These are phyloP conservation scores for Tephrocybe sp. DNA, from an alignment of 768 basidiomycete species.

Conservation along the genomic window DNA sequence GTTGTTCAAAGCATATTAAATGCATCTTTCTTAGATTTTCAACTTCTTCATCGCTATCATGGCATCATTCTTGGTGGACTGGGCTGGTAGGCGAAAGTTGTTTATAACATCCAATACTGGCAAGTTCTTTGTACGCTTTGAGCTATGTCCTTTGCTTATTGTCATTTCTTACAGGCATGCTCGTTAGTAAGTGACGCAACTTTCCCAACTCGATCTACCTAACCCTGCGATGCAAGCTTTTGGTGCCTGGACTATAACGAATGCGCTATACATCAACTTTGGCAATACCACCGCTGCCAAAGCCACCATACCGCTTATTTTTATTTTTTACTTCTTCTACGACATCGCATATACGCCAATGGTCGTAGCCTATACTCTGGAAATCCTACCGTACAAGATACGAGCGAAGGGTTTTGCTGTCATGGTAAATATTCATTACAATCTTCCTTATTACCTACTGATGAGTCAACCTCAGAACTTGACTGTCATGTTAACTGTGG, in stretches of 20 bases:
- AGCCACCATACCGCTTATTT: constrained; percentile 67
- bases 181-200: constrained; percentile 40
- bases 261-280: constrained; percentile 42
- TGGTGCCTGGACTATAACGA: constrained; percentile 54
- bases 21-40: constrained; percentile 42
- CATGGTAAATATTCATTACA: constrained; percentile 46
- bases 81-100: constrained; percentile 64
- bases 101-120: constrained; percentile 67
- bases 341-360: constrained; percentile 81
- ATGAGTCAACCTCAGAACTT: constrained; percentile 47
- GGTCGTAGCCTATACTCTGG: constrained; percentile 60
- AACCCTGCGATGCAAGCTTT: constrained; percentile 39
- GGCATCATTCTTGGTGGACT: constrained; percentile 66
- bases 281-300: constrained; percentile 41
- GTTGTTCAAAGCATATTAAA: not conserved
- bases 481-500: constrained; percentile 60
- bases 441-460: not conserved
- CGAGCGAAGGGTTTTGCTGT: constrained; percentile 80
- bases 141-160: not conserved
- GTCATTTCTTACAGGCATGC: constrained; percentile 29
- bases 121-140: constrained; percentile 8
- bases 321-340: constrained; percentile 53
- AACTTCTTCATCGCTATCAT: constrained; percentile 60
- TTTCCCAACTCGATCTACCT: not conserved
- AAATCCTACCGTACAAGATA: constrained; percentile 79